Conservation (phyloP, 306 rosid species). For the Gynostemma pentaphyllum region DNA sequence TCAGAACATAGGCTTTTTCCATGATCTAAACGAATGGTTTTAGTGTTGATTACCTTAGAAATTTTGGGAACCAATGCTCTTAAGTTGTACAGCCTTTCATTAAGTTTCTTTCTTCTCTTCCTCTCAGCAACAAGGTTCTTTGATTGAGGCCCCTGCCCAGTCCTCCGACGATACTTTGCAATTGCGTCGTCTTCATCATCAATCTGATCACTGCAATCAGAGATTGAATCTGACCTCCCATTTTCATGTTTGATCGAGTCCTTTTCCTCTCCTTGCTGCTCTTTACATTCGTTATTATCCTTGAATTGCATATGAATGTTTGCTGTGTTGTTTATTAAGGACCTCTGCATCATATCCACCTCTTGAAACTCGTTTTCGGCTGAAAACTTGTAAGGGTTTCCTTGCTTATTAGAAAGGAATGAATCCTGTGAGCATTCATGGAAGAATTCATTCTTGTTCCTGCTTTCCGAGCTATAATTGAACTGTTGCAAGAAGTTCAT, state of each 20-base stretch:
- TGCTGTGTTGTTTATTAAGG: constrained; percentile 21
- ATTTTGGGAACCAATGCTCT: constrained; percentile 85
- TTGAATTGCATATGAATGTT: constrained; percentile 17
- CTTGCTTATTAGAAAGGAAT: constrained; percentile 32
- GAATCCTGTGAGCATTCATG: constrained; percentile 44
- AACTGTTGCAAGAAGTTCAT: constrained; percentile 57
- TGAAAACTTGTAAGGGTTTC: constrained; percentile 15
- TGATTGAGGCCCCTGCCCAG: constrained; percentile 62
- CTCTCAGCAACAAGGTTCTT: constrained; percentile 86
- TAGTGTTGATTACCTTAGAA: constrained; percentile 40
- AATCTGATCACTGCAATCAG: constrained; percentile 81
- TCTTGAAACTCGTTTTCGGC: constrained; percentile 20
- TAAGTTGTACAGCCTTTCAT: constrained; percentile 69
- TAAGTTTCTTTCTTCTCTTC: constrained; percentile 87
- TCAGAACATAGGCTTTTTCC: not conserved
- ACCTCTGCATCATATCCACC: constrained; percentile 24
- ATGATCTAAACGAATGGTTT: not conserved
- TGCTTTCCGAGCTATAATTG: constrained; percentile 29
- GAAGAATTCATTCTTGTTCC: constrained; percentile 23
- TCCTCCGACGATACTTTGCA: constrained; percentile 49
- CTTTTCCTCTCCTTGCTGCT: constrained; percentile 42
- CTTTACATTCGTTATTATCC: constrained; percentile 33
- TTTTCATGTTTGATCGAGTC: constrained; percentile 33
- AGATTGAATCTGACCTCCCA: constrained; percentile 52
- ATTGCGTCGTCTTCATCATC: constrained; percentile 70